Percentiles rank a stretch among this genome's conserved stretches.
phyloP scores from a whole-genome alignment of 2,329 filamentous ascomycete genomes.

The Aspergillus sp. region DNA sequence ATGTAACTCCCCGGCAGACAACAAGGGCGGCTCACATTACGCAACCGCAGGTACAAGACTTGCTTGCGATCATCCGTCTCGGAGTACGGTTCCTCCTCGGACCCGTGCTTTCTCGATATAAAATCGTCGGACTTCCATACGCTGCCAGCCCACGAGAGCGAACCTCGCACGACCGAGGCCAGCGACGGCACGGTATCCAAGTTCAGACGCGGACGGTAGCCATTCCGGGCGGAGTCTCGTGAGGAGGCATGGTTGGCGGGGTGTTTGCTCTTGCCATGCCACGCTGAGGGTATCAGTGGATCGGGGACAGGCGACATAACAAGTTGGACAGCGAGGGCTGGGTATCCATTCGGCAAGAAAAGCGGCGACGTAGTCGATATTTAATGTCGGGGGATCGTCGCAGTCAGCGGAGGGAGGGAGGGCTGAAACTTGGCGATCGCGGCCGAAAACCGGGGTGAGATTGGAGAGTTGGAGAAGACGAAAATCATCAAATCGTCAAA shows the following conservation, averaged over 20 bases:
- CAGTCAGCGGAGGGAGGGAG: not conserved
- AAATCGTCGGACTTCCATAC: conserved; percentile 50
- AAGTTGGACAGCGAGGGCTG: conserved; percentile 21
- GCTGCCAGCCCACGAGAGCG: conserved; percentile 37
- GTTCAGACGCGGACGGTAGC: conserved; percentile 23
- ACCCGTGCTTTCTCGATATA: conserved; percentile 48
- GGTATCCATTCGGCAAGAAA: conserved; percentile 24
- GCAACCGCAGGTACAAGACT: conserved; percentile 63
- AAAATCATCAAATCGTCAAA: not conserved
- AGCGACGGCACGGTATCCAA: conserved; percentile 32
- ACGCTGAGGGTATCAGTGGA: conserved; percentile 28
- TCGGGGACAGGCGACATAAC: conserved; percentile 34
- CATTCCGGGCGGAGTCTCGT: conserved; percentile 1
- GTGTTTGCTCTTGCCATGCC: conserved; percentile 24
- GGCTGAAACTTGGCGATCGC: not conserved
- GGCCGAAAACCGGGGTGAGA: not conserved
- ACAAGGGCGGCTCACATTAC: conserved; percentile 54
- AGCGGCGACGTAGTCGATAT: not conserved
- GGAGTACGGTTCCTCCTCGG: conserved; percentile 43
- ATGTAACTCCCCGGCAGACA: not conserved
- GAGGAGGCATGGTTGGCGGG: conserved; percentile 5
- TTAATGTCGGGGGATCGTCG: not conserved
- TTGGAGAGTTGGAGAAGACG: not conserved
- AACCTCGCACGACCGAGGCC: conserved; percentile 34
- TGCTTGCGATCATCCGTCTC: conserved; percentile 60